A percentile compares a stretch with the other conserved stretches of the same genome.
Evolutionary conservation across 495 filamentous ascomycete genomes (phyloP).

Genomic region (Xylaria intraflava): DNA sequence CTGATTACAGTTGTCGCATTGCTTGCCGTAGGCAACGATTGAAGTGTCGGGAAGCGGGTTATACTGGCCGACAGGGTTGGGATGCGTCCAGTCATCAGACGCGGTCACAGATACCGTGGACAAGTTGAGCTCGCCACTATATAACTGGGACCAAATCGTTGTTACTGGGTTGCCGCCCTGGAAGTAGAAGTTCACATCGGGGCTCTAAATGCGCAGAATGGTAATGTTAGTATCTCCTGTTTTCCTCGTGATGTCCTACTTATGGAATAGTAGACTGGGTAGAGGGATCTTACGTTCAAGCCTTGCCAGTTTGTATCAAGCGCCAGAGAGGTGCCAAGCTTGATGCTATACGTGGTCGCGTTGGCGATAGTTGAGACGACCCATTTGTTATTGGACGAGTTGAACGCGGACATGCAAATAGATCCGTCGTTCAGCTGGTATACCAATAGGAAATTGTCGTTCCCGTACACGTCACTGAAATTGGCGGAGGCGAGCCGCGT

Average conservation of each 20-base stretch:
- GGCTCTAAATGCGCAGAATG: conserved; percentile 8
- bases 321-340: conserved; percentile 18
- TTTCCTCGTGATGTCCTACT: not conserved
- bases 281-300: conserved; percentile 10
- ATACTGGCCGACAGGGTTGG: conserved; percentile 15
- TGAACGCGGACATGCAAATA: conserved; percentile 22
- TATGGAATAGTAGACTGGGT: not conserved
- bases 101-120: conserved; percentile 8
- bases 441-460: conserved; percentile 19
- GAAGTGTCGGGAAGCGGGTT: conserved; percentile 20
- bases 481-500: conserved; percentile 23
- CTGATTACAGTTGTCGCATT: conserved; percentile 23
- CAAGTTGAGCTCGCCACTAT: conserved; percentile 11
- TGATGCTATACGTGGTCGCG: conserved; percentile 19
- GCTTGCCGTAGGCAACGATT: conserved; percentile 24
- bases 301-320: conserved; percentile 15
- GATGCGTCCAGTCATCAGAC: conserved; percentile 19
- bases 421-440: conserved; percentile 26
- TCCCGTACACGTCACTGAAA: conserved; percentile 21
- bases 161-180: conserved; percentile 18
- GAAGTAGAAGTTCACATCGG: conserved; percentile 26
- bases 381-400: conserved; percentile 20
- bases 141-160: conserved; percentile 18
- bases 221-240: conserved; percentile 11
- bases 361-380: conserved; percentile 21